Base-by-base conservation (phyloP, 768 basidiomycete species). In the Hemileccinum impolitum region DNA sequence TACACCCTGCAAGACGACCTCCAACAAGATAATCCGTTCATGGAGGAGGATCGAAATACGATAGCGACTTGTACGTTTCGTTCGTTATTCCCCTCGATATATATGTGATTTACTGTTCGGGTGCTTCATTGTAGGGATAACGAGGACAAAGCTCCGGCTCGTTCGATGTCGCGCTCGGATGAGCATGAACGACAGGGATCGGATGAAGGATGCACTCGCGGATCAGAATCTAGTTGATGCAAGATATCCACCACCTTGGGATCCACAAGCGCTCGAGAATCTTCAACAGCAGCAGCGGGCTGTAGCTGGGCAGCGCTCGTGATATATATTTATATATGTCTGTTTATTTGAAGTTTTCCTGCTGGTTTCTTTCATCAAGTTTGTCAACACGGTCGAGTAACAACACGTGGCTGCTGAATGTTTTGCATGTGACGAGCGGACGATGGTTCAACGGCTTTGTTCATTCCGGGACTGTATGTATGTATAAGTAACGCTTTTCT, bases 1-100 rank as follows among this genome's bases (percentile, higher is more conserved):
- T 90, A 94, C 55, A 88, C 93, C 0, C 75, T 98, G 8, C 86
- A 94, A 63, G 96, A 98, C 63, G 89, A 95, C 59, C 74, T 92
- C 2, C 87, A 91, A 65, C 80, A 76, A 9, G 87, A 84, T 13
- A 92, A 90, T 61, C 88, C 90, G 3, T 91, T 85, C 67, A 78
- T 84, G 78, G 87, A 89, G 44, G 89, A 92, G 57, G 90, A 92
- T 59, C 77, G 84, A 26, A 77, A 80, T 35, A 90, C 87, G 5
- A 89, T 91, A 41, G 78, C 80, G 14, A 89, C 80, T 3, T 91
- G 89, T 89, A 51, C 36, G 84, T 71, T 10, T 36, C 15, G 37
- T 23, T 44, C 17, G 6, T 32, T 8, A 43, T 39, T 44, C 35
- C 5, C 13, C 19, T 57, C 43, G 36, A 40, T n/a, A 10, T 17